phyloP scores from a whole-genome alignment of 345 rosid species.

The Dimocarpus longan region DNA sequence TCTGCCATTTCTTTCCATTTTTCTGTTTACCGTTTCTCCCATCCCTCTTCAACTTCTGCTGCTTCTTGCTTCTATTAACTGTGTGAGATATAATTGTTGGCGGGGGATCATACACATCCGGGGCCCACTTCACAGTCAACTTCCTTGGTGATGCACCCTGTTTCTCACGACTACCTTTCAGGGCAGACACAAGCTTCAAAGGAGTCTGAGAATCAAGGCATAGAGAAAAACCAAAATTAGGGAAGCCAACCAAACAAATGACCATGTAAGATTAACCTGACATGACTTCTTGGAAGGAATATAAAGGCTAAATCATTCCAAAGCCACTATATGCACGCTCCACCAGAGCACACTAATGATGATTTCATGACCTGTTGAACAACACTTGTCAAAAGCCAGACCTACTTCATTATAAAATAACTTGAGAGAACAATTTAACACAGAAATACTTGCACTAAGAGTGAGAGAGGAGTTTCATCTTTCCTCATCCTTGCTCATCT shows the following conservation, averaged over 20 bases:
- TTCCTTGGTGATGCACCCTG: slow-evolving; percentile 46
- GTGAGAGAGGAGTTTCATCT: not conserved
- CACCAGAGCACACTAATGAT: not conserved
- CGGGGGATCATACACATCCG: slow-evolving; percentile 86
- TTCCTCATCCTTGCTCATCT: not conserved
- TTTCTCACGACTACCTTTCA: slow-evolving; percentile 86
- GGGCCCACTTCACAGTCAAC: slow-evolving; percentile 74
- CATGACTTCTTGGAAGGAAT: slow-evolving; percentile 1
- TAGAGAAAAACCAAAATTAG: not conserved
- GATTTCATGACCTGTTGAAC: slow-evolving; percentile 8
- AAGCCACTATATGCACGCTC: slow-evolving; percentile 9
- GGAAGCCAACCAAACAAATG: not conserved
- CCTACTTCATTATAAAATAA: not conserved
- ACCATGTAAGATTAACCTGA: not conserved
- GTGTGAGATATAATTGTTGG: slow-evolving; percentile 75
- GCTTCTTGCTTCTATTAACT: slow-evolving; percentile 48
- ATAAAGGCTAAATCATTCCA: slow-evolving; percentile 6
- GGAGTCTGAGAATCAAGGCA: slow-evolving; percentile 29
- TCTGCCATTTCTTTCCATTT: slow-evolving; percentile 74
- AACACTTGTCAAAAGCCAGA: slow-evolving; percentile 9
- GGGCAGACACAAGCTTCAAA: slow-evolving; percentile 65
- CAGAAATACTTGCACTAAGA: slow-evolving; percentile 2
- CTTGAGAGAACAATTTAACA: not conserved
- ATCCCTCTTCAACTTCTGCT: slow-evolving; percentile 60
- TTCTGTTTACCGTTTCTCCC: slow-evolving; percentile 48